Conservation (phyloP, 805 yeast genomes). For the Pichia nanzhaoensis region DNA sequence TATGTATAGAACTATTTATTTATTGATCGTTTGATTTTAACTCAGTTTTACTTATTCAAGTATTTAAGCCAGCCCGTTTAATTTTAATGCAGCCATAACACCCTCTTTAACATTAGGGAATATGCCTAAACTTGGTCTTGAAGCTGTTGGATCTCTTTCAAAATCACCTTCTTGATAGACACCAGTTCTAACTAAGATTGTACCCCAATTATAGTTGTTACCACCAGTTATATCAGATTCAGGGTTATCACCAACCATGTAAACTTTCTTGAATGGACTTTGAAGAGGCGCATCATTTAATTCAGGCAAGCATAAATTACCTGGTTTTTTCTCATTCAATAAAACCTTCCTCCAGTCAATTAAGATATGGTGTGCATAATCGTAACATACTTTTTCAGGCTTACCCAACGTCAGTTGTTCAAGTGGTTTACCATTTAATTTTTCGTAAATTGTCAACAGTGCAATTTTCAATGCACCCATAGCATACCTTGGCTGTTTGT, state of each 20-base stretch:
- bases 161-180: conserved; percentile 65
- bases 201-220: conserved; percentile 79
- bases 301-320: conserved; percentile 33
- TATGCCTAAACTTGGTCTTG: conserved; percentile 44
- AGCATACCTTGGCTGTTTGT: conserved; percentile 72
- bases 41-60: no score
- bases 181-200: conserved; percentile 80
- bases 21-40: no score
- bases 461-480: conserved; percentile 79
- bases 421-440: conserved; percentile 35
- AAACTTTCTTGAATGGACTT: conserved; percentile 55
- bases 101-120: conserved; percentile 43
- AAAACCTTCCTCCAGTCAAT: conserved; percentile 44
- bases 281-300: conserved; percentile 35
- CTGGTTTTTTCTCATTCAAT: conserved; percentile 15
- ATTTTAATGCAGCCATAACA: conserved; percentile 27
- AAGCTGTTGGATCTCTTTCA: conserved; percentile 24
- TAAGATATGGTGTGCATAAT: conserved; percentile 71
- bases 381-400: conserved; percentile 73
- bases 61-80: conserved; percentile 15
- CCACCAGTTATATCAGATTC: conserved; percentile 91
- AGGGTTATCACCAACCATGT: conserved; percentile 97
- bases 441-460: conserved; percentile 50
- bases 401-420: conserved; percentile 66
- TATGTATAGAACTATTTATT: background rate